Base-by-base conservation (phyloP, 352 stramenopile genomes). In the Thalassiosira mediterranea region DNA sequence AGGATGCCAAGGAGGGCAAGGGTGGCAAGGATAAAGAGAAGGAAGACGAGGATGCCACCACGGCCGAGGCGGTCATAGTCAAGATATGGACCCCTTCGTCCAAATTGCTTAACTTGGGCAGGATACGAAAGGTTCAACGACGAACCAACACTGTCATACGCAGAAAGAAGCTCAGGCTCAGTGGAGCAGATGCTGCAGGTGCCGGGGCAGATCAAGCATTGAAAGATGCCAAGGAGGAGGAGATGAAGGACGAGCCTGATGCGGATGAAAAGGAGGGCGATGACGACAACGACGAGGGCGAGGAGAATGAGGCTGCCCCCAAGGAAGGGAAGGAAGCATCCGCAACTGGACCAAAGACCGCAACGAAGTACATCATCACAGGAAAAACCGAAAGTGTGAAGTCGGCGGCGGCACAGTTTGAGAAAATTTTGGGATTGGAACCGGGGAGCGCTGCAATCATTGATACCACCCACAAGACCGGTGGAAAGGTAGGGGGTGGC, bases 131-230 rank as follows among this genome's bases (percentile, higher is more conserved):
- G 48, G 44, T 83, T 21, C 62, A 76, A 38, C 63, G 70, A 23
- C 73, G 76, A 51, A 79, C 74, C 11, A 76, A 76, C 52, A 83
- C 74, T 15, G 51, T 79, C 15, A 83, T 83, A 37, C 67, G 63
- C n/a, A 60, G 66, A 52, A 83, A 83, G 42, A 79, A 68, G 44
- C 17, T 72, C 15, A 13, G 37, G 4, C 28, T 81, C 5, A 8
- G 8, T n/a, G 21, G 8, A 42, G 23, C 13, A 8, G 28, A 60
- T 13, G 46, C 13, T 48, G 4, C 11, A 40, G 13, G 5, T 54
- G 1, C 4, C 17, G 38, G 19, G 21, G 47, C 19, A 57, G 29
- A 44, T 42, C n/a, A n/a, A n/a, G n/a, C n/a, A n/a, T n/a, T n/a
- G n/a, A n/a, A n/a, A n/a, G 34, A 19, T 29, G 65, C 38, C 0